Evolutionary conservation across 179 eudicot genomes (phyloP).

Genomic region (Pouteria campechiana): DNA sequence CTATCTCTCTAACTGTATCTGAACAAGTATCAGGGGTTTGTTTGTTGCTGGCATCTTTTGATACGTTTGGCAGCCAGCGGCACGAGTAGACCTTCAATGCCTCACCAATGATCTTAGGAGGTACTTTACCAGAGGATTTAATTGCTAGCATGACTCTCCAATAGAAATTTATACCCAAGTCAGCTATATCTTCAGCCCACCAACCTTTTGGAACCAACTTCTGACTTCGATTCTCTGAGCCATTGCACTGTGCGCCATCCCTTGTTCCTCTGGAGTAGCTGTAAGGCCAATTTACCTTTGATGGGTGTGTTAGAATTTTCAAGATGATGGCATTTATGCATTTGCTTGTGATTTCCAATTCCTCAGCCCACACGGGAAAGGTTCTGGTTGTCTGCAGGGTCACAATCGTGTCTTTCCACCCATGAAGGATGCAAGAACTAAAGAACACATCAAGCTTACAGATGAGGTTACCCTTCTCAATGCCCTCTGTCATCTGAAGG

Average conservation of each 20-base stretch:
- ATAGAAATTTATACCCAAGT: constrained; percentile 65
- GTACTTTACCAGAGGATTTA: constrained; percentile 58
- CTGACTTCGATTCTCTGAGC: constrained; percentile 21
- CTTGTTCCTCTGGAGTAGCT: constrained; percentile 38
- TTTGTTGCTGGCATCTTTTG: constrained; percentile 15
- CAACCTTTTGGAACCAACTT: constrained; percentile 35
- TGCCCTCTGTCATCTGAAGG: constrained; percentile 84
- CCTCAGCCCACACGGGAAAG: constrained; percentile 60
- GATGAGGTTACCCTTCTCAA: constrained; percentile 72
- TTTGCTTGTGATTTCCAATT: constrained; percentile 57
- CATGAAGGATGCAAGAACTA: constrained; percentile 73
- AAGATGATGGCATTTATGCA: constrained; percentile 71
- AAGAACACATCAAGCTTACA: constrained; percentile 74
- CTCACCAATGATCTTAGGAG: constrained; percentile 51
- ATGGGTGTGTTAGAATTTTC: constrained; percentile 47
- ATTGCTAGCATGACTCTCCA: constrained; percentile 83
- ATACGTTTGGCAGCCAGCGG: constrained; percentile 51
- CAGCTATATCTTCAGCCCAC: constrained; percentile 93
- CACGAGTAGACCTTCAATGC: constrained; percentile 71
- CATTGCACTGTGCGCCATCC: constrained; percentile 35
- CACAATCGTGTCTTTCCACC: constrained; percentile 76
- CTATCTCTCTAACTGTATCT: constrained; percentile 12
- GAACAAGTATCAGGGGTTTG: constrained; percentile 20
- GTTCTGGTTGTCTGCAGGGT: constrained; percentile 56
- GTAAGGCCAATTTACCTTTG: constrained; percentile 34